A percentile compares a stretch with the other conserved stretches of the same genome.
phyloP scores from a whole-genome alignment of 2,329 filamentous ascomycete genomes.

The Trichoderma brevicompactum region DNA sequence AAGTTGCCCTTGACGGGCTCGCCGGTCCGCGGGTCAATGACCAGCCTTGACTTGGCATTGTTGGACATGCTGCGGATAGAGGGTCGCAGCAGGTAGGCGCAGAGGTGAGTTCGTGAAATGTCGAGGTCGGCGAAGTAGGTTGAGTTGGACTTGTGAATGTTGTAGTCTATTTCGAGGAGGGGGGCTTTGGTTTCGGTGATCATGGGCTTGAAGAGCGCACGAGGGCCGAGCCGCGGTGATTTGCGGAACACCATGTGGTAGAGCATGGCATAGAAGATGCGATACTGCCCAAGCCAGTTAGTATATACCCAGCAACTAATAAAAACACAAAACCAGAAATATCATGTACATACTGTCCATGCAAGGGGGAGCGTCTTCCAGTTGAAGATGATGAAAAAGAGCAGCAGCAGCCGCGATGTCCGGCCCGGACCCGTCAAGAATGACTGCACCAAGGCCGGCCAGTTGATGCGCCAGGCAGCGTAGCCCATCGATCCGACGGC shows the following conservation, averaged over 20 bases:
- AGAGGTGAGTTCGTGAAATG: slow-evolving; percentile 78
- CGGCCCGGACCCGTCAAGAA: slow-evolving; percentile 61
- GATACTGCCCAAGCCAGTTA: slow-evolving; percentile 49
- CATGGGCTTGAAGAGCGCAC: slow-evolving; percentile 73
- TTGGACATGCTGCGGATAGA: slow-evolving; percentile 58
- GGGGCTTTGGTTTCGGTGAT: slow-evolving; percentile 70
- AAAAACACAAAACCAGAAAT: too few relatives aligned
- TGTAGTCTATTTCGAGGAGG: slow-evolving; percentile 82
- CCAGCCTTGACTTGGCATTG: slow-evolving; percentile 56
- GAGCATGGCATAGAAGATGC: slow-evolving; percentile 62
- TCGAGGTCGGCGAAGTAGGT: slow-evolving; percentile 91
- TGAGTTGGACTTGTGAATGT: slow-evolving; percentile 79
- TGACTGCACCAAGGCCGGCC: slow-evolving; percentile 42
- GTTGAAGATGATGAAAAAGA: slow-evolving; percentile 65
- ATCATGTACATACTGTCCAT: slow-evolving; percentile 68
- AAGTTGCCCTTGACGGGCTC: slow-evolving; percentile 58
- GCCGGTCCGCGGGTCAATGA: slow-evolving; percentile 53
- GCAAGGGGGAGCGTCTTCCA: slow-evolving; percentile 74
- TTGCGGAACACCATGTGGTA: slow-evolving; percentile 58
- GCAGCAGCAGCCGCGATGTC: slow-evolving; percentile 55
- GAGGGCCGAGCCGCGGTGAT: slow-evolving; percentile 55
- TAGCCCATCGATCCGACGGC: slow-evolving; percentile 51
- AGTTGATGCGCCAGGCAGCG: slow-evolving; percentile 52
- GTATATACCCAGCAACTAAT: not conserved
- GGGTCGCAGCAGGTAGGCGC: slow-evolving; percentile 68